Conservation (phyloP, 2,329 filamentous ascomycete species). For the Sporothrix dimorphospora region DNA sequence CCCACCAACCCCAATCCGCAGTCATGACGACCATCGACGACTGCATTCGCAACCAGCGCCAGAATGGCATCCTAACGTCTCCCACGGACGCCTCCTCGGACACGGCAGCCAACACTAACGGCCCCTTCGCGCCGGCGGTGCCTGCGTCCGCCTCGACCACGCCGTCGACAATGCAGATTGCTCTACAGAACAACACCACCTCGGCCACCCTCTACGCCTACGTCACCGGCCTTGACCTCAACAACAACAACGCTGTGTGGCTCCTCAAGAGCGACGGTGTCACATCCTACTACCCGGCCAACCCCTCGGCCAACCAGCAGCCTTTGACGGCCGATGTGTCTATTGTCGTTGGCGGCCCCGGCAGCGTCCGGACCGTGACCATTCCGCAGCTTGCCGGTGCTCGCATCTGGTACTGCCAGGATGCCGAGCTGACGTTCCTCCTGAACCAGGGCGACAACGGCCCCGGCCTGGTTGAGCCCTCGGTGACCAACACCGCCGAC, state of each 20-base stretch:
- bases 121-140: neutral
- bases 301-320: constrained; percentile 55
- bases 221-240: constrained; percentile 68
- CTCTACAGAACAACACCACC: constrained; percentile 66
- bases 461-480: constrained; percentile 74
- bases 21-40: constrained; percentile 40
- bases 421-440: constrained; percentile 64
- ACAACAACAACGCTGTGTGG: constrained; percentile 61
- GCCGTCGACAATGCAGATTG: constrained; percentile 57
- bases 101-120: constrained; percentile 3
- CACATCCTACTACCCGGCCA: constrained; percentile 66
- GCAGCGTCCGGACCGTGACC: constrained; percentile 60
- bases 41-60: constrained; percentile 36
- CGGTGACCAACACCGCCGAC: constrained; percentile 67
- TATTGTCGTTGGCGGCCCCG: constrained; percentile 66
- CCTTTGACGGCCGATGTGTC: constrained; percentile 61
- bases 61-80: constrained; percentile 35
- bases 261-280: constrained; percentile 68
- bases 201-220: constrained; percentile 67
- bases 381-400: constrained; percentile 73
- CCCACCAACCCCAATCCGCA: neutral
- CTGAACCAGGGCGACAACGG: constrained; percentile 62
- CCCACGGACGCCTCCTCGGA: constrained; percentile 27
- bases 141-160: constrained; percentile 20
- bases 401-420: constrained; percentile 71